Percentiles rank a stretch among this genome's conserved stretches.
Conservation (phyloP, 306 rosid genomes). For the Hylodesmum podocarpum region DNA sequence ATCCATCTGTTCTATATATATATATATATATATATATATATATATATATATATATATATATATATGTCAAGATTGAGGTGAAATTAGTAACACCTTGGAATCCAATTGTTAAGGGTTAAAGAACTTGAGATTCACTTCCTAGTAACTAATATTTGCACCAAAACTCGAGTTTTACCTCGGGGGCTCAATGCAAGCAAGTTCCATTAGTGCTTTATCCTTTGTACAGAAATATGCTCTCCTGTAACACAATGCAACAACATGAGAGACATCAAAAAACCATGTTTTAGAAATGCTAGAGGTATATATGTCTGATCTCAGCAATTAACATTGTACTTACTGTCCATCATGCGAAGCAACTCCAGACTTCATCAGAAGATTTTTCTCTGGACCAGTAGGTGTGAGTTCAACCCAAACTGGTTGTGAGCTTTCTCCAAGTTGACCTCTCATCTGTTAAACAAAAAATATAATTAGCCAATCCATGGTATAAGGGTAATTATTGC, state of each 20-base stretch:
- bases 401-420: not conserved
- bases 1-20: conserved; percentile 6
- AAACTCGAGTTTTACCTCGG: not conserved
- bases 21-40: too few species aligned
- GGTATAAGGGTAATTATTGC: not conserved
- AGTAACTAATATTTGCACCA: not conserved
- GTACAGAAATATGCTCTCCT: conserved; percentile 1
- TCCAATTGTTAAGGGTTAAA: not conserved
- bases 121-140: not conserved
- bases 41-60: too few species aligned
- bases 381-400: not conserved
- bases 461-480: not conserved
- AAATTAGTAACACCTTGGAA: not conserved
- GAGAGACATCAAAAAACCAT: not conserved
- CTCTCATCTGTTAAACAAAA: not conserved
- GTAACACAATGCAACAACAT: not conserved
- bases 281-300: not conserved
- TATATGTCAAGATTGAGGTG: not conserved
- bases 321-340: not conserved
- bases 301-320: not conserved
- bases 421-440: not conserved
- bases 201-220: not conserved
- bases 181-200: not conserved
- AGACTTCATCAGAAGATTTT: not conserved
- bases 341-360: not conserved